These are phyloP conservation scores for Aspergillus tanneri DNA, from an alignment of 2,329 filamentous ascomycete genomes.

Conservation along the genomic window DNA sequence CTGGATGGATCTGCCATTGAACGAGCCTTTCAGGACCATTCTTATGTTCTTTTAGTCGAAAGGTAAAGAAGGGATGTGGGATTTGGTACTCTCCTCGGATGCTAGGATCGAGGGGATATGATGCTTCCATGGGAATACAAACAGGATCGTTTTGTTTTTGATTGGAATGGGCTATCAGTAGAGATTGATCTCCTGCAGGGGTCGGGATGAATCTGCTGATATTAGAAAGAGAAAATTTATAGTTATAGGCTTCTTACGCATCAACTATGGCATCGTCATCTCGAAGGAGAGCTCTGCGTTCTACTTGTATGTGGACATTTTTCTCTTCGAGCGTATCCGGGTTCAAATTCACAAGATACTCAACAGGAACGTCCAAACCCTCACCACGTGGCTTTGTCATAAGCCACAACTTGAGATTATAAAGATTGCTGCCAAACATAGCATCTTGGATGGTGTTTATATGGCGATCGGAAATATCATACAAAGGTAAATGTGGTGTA, in stretches of 20 bases:
- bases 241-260: no score
- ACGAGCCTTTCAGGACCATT: background rate
- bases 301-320: slow-evolving; percentile 1
- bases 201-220: background rate
- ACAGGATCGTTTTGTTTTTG: no score
- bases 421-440: slow-evolving; percentile 7
- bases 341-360: slow-evolving; percentile 8
- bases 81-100: slow-evolving; percentile 8
- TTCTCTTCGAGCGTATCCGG: background rate
- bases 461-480: slow-evolving; percentile 4
- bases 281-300: background rate
- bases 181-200: background rate
- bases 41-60: background rate
- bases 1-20: slow-evolving; percentile 12
- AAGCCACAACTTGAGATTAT: slow-evolving; percentile 2
- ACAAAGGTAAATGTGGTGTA: slow-evolving; percentile 8
- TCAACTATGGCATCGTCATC: background rate
- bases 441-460: background rate
- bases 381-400: slow-evolving; percentile 9
- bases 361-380: slow-evolving; percentile 1
- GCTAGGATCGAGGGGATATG: slow-evolving; percentile 5
- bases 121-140: slow-evolving; percentile 3
- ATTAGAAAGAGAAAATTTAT: no score
- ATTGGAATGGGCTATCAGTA: background rate
- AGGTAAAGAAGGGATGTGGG: slow-evolving; percentile 12